These are phyloP conservation scores for Gracilaria gracilis DNA, from an alignment of 23 red algal genomes.

Conservation along the genomic window DNA sequence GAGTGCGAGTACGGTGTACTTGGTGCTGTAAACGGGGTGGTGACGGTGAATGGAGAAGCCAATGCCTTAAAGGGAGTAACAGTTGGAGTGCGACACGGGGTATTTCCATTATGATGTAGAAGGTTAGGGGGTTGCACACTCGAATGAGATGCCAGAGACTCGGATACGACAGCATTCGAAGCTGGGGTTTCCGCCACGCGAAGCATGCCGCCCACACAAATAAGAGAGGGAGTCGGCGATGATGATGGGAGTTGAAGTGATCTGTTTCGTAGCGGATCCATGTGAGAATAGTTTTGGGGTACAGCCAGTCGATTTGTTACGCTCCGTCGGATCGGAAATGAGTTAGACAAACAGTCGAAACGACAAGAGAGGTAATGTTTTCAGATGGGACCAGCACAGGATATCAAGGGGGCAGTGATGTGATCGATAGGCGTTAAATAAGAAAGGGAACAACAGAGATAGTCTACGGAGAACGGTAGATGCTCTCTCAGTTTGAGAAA, in stretches of 20 bases:
- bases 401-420: neutral
- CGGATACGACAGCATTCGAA: neutral
- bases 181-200: constrained; percentile 12
- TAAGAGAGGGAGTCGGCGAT: constrained; percentile 18
- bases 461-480: too few species aligned
- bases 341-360: neutral
- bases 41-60: neutral
- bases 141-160: neutral
- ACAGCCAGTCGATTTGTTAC: neutral
- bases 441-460: neutral
- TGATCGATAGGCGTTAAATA: constrained; percentile 7
- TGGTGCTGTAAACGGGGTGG: constrained; percentile 1
- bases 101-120: neutral
- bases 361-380: neutral
- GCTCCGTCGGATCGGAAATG: neutral
- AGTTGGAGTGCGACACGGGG: neutral
- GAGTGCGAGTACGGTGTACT: constrained; percentile 1
- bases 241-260: neutral
- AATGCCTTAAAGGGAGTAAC: constrained; percentile 5
- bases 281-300: neutral
- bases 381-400: neutral
- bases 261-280: constrained; percentile 1
- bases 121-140: too few species aligned
- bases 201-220: constrained; percentile 57
- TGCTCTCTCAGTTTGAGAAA: neutral